A percentile compares a stretch with the other conserved stretches of the same genome.
Conservation (phyloP, 1,284 basidiomycete genomes). For the Trichosporon sp. region DNA sequence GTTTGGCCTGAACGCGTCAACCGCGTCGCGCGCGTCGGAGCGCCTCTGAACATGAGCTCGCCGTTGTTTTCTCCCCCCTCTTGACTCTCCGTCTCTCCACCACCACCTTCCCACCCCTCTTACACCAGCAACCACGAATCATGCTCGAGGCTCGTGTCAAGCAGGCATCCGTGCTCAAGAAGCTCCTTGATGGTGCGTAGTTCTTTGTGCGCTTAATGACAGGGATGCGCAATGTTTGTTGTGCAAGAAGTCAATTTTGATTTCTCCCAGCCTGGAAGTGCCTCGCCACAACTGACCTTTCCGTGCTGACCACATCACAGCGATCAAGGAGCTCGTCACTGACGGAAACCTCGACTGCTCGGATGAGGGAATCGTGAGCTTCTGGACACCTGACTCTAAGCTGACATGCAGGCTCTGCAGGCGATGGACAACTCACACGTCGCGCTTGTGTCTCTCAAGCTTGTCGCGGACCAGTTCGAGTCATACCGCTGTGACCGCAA, state of each 20-base stretch:
- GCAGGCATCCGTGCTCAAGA: constrained; percentile 77
- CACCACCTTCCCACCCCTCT: background rate
- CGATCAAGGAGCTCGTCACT: constrained; percentile 94
- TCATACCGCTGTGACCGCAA: constrained; percentile 92
- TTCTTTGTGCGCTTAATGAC: background rate
- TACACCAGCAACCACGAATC: constrained; percentile 21
- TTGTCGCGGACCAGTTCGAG: constrained; percentile 71
- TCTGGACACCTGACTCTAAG: constrained; percentile 38
- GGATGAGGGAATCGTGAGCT: constrained; percentile 82
- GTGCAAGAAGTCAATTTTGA: background rate
- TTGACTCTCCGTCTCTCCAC: background rate
- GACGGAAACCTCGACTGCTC: constrained; percentile 98
- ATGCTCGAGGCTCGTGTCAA: constrained; percentile 88
- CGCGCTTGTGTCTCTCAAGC: constrained; percentile 70
- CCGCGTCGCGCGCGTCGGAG: constrained; percentile 14
- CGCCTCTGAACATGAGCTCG: constrained; percentile 2
- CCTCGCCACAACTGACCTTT: constrained; percentile 1
- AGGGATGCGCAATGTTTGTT: background rate
- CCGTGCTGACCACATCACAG: constrained; percentile 49
- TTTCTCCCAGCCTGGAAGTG: background rate
- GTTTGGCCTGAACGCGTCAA: constrained; percentile 5
- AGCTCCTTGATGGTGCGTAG: constrained; percentile 72
- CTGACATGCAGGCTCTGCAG: constrained; percentile 63
- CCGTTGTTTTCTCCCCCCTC: background rate
- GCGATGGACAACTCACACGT: constrained; percentile 99